Conservation (phyloP, 2,329 filamentous ascomycete species). For the Diaporthe vexans region DNA sequence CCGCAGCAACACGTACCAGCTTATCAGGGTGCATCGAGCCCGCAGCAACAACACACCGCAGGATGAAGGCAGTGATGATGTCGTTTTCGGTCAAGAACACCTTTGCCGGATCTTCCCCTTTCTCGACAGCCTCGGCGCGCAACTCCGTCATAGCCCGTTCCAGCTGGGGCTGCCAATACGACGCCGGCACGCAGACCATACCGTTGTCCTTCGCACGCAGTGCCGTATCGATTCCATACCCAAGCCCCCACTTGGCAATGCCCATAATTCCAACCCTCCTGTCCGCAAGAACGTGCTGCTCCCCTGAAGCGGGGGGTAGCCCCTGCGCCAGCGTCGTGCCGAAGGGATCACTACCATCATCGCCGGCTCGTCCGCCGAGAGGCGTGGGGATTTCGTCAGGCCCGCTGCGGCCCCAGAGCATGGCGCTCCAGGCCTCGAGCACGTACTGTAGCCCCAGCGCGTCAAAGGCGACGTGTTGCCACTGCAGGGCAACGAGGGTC, state of each 20-base stretch:
- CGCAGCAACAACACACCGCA: neutral
- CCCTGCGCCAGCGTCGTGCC: neutral
- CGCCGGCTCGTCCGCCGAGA: conserved; percentile 50
- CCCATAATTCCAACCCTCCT: conserved; percentile 43
- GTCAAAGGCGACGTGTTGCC: conserved; percentile 58
- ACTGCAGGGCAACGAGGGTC: conserved; percentile 57
- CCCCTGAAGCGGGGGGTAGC: conserved; percentile 37
- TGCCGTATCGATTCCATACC: conserved; percentile 39
- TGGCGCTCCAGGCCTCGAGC: conserved; percentile 55
- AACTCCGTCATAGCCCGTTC: neutral
- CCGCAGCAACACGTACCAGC: neutral
- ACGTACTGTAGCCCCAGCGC: conserved; percentile 55
- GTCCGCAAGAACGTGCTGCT: conserved; percentile 45
- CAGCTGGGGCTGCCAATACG: neutral
- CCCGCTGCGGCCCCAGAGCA: conserved; percentile 45
- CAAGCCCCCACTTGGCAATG: conserved; percentile 48
- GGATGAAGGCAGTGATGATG: conserved; percentile 5
- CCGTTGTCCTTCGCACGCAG: conserved; percentile 17
- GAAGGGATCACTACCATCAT: neutral
- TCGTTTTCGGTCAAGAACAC: conserved; percentile 6
- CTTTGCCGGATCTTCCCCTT: neutral
- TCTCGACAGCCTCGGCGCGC: neutral
- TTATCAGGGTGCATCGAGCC: conserved; percentile 3
- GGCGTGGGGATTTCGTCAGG: conserved; percentile 40
- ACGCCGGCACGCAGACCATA: conserved; percentile 38